Evolutionary conservation across 306 rosid species (phyloP).

Genomic region (Prunus mongolica): DNA sequence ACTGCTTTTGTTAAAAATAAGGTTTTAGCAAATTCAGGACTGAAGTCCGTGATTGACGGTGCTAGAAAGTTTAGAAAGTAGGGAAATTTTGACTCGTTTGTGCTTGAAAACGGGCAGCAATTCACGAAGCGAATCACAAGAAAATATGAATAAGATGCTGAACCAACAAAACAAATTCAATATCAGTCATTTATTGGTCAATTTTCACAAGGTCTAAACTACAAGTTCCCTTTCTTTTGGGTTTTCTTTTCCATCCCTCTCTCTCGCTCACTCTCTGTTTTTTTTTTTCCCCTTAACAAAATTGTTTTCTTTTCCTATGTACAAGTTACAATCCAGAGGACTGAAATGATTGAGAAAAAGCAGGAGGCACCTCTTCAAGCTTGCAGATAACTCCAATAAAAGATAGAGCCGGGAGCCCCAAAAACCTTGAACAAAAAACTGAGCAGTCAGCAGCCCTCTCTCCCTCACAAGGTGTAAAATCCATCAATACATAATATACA

Average conservation of each 20-base stretch:
- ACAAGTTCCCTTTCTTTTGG: not conserved
- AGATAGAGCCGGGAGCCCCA: conserved; percentile 26
- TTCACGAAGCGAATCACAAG: not conserved
- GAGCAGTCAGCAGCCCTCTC: conserved; percentile 41
- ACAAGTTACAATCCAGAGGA: conserved; percentile 33
- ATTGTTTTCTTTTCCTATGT: not conserved
- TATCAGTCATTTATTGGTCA: conserved; percentile 2
- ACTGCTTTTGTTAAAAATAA: too few species aligned
- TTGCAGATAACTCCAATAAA: conserved; percentile 44
- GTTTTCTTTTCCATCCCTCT: not conserved
- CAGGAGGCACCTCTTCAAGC: conserved; percentile 45
- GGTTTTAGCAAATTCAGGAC: too few species aligned
- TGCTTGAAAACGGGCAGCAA: not conserved
- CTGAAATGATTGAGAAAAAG: conserved; percentile 28
- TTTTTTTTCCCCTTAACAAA: not conserved
- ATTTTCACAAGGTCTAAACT: not conserved
- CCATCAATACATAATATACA: conserved; percentile 36
- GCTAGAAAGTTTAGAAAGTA: too few species aligned
- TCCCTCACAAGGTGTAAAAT: conserved; percentile 29
- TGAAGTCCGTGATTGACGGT: too few species aligned
- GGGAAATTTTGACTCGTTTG: too few species aligned
- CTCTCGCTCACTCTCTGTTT: not conserved
- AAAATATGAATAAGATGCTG: not conserved
- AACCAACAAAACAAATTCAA: not conserved
- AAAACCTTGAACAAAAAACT: conserved; percentile 38